Evolutionary conservation across 2,329 filamentous ascomycete species (phyloP).

Genomic region (Fusarium newnesense): DNA sequence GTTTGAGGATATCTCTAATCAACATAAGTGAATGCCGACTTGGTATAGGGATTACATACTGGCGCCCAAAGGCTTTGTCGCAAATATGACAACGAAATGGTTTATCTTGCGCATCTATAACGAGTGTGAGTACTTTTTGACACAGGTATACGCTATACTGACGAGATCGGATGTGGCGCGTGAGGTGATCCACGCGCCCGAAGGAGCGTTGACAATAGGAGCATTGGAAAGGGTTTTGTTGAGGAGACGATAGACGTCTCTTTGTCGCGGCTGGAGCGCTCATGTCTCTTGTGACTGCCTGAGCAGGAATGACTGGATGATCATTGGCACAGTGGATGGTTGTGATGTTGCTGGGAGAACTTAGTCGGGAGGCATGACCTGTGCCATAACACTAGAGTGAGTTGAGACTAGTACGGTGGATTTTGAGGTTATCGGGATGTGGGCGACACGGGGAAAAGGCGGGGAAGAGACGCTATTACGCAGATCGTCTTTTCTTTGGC

Average conservation of each 20-base stretch:
- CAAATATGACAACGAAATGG: neutral
- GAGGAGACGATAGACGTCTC: neutral
- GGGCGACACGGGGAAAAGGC: neutral
- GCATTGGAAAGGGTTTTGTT: neutral
- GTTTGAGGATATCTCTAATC: neutral
- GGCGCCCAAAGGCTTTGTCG: neutral
- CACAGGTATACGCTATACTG: neutral
- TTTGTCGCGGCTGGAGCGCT: neutral
- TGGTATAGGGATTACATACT: neutral
- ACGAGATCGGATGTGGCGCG: slow-evolving; percentile 4
- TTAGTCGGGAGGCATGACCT: neutral
- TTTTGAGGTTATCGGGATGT: neutral
- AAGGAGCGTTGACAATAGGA: neutral
- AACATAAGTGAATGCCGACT: neutral
- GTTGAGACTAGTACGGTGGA: rapidly evolving
- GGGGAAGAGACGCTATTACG: neutral
- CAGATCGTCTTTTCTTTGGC: neutral
- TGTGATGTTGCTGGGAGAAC: neutral
- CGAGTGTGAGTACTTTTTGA: rapidly evolving
- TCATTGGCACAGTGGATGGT: neutral
- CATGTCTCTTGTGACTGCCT: neutral
- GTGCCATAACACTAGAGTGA: neutral
- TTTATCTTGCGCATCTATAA: neutral
- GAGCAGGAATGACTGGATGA: rapidly evolving
- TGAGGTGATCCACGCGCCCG: neutral